phyloP scores from a whole-genome alignment of 2,329 filamentous ascomycete genomes.

The Pseudocercospora musae region DNA sequence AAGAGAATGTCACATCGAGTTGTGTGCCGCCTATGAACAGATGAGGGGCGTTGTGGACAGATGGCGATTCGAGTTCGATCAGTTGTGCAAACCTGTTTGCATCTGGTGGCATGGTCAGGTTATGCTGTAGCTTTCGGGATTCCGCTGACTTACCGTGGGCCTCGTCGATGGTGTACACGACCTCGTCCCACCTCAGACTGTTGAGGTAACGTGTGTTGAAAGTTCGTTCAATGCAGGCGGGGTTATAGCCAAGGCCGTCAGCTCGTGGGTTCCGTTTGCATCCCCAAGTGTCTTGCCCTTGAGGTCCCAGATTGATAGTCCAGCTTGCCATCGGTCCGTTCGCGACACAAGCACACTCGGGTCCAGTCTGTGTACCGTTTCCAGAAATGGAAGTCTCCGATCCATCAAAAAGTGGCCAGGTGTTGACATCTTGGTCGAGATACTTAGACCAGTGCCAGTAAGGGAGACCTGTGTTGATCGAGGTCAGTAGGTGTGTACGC shows the following conservation, averaged over 20 bases:
- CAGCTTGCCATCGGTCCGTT: conserved; percentile 49
- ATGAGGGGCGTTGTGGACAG: conserved; percentile 11
- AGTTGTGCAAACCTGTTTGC: conserved; percentile 14
- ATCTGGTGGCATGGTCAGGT: conserved; percentile 29
- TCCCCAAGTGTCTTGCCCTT: conserved; percentile 7
- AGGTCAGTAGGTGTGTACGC: conserved; percentile 38
- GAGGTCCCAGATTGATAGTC: conserved; percentile 24
- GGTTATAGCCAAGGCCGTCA: conserved; percentile 17
- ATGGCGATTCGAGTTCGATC: conserved; percentile 9
- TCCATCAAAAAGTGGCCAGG: conserved; percentile 49
- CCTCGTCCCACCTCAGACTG: conserved; percentile 13
- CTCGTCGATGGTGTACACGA: conserved; percentile 13
- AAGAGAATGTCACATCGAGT: conserved; percentile 32
- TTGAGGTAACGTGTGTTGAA: conserved; percentile 5
- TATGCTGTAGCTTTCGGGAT: not conserved
- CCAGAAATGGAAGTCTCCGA: conserved; percentile 41
- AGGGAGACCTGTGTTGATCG: conserved; percentile 27
- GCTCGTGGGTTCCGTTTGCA: conserved; percentile 19
- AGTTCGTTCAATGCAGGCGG: conserved; percentile 15
- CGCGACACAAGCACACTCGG: conserved; percentile 48
- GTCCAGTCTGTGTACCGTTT: conserved; percentile 21
- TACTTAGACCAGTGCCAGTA: conserved; percentile 55
- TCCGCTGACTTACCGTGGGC: not conserved
- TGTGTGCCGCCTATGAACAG: conserved; percentile 17
- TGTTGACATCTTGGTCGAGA: conserved; percentile 41